A percentile compares a stretch with the other conserved stretches of the same genome.
phyloP scores from a whole-genome alignment of 2,329 filamentous ascomycete genomes.

The Ophidiomyces ophidiicola region DNA sequence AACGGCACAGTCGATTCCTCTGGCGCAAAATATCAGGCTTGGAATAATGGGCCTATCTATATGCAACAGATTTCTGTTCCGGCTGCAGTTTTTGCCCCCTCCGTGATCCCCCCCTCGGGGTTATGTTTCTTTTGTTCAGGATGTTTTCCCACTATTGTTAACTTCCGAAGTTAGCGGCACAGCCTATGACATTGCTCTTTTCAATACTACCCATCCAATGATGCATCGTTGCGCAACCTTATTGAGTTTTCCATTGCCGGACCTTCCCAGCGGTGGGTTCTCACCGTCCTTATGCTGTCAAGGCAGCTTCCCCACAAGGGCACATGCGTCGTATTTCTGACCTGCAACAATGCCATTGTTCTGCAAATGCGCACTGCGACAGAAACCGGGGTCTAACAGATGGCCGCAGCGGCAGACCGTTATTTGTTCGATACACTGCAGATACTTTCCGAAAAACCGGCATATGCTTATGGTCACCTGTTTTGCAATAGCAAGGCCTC shows the following conservation, averaged over 20 bases:
- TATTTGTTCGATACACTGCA: conserved; percentile 5
- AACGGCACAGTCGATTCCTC: conserved; percentile 1
- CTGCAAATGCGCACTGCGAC: conserved; percentile 10
- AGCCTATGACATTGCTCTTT: conserved; percentile 4
- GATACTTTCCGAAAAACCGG: conserved; percentile 9
- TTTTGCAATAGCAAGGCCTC: conserved; percentile 5
- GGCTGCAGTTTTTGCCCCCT: conserved; percentile 4
- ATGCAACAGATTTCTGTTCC: conserved; percentile 9
- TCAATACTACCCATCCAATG: background rate
- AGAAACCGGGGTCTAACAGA: conserved; percentile 5
- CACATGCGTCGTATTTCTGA: conserved; percentile 3
- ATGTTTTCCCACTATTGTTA: conserved; percentile 1
- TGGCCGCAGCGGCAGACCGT: background rate
- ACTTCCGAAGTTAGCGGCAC: conserved; percentile 4
- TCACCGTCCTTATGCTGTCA: background rate
- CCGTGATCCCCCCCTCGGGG: background rate
- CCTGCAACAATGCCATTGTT: conserved; percentile 9
- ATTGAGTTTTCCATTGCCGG: background rate
- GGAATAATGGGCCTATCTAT: conserved; percentile 7
- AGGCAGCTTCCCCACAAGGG: background rate
- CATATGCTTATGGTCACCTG: conserved; percentile 11
- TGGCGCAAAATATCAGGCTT: conserved; percentile 3
- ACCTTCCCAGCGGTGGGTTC: background rate
- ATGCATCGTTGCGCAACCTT: background rate
- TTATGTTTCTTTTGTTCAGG: conserved; percentile 9